Percentiles rank a stretch among this genome's conserved stretches.
These are phyloP conservation scores for Picea glauca DNA, from an alignment of 75 land plant species.

Conservation along the genomic window DNA sequence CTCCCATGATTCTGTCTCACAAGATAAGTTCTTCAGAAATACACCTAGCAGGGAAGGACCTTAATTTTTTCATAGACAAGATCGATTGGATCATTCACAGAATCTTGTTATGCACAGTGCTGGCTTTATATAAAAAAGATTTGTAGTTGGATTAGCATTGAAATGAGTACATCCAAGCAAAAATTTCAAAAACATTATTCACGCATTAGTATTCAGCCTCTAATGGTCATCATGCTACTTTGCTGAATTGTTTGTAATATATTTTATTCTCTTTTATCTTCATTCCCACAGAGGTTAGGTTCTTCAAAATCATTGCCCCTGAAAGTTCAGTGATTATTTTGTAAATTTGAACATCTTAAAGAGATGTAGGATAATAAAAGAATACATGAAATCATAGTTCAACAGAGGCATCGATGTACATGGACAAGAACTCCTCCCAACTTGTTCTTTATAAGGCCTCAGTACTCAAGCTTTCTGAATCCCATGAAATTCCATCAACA, in stretches of 20 bases:
- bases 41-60: no score
- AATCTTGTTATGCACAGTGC: not conserved
- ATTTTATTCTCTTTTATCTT: not conserved
- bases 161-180: not conserved
- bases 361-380: not conserved
- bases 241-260: not conserved
- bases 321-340: not conserved
- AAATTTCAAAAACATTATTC: not conserved
- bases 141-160: not conserved
- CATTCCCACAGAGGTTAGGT: not conserved
- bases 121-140: not conserved
- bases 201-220: not conserved
- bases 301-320: no score
- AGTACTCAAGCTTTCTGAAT: not conserved
- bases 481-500: conserved; percentile 1
- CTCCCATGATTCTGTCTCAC: no score
- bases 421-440: not conserved
- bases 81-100: not conserved
- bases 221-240: not conserved
- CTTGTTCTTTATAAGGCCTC: not conserved
- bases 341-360: not conserved
- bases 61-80: no score
- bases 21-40: no score
- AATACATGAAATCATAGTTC: not conserved
- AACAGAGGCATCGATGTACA: not conserved